Conservation (phyloP, 805 yeast genomes). For the Ogataea chonburiensis region DNA sequence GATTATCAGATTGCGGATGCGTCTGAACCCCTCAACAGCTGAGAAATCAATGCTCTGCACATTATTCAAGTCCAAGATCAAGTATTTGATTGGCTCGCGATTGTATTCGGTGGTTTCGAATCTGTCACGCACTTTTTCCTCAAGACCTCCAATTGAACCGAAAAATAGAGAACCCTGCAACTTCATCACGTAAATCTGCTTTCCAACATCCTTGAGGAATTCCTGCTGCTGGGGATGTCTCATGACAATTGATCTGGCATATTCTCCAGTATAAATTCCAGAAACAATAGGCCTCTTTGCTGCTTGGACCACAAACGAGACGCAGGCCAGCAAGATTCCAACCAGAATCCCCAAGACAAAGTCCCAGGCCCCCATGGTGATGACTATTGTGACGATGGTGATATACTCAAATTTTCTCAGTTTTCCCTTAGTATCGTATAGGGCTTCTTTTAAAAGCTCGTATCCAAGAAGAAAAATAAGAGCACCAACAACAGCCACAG, state of each 20-base stretch:
- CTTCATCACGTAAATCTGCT: constrained; percentile 85
- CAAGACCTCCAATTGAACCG: constrained; percentile 93
- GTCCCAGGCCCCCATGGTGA: constrained; percentile 94
- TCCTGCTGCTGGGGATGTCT: constrained; percentile 88
- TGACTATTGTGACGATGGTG: constrained; percentile 82
- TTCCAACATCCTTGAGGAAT: constrained; percentile 80
- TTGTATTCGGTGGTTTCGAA: constrained; percentile 55
- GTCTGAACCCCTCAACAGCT: constrained; percentile 92
- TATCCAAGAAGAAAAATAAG: constrained; percentile 88
- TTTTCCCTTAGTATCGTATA: constrained; percentile 80
- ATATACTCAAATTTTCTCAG: constrained; percentile 74
- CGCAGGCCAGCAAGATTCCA: constrained; percentile 88
- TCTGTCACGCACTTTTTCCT: constrained; percentile 63
- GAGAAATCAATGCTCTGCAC: constrained; percentile 85
- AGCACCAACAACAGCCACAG: constrained; percentile 94
- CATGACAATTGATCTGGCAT: constrained; percentile 88
- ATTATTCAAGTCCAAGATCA: constrained; percentile 80
- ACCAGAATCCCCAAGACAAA: constrained; percentile 90
- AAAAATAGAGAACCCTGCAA: constrained; percentile 87
- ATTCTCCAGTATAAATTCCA: constrained; percentile 81
- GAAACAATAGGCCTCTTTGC: constrained; percentile 79
- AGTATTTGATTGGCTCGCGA: constrained; percentile 66
- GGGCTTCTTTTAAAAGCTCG: constrained; percentile 82
- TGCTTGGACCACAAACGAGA: constrained; percentile 92
- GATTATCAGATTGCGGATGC: constrained; percentile 75